A percentile compares a stretch with the other conserved stretches of the same genome.
Conservation (phyloP, 257 asterid genomes). For the Datura wrightii region DNA sequence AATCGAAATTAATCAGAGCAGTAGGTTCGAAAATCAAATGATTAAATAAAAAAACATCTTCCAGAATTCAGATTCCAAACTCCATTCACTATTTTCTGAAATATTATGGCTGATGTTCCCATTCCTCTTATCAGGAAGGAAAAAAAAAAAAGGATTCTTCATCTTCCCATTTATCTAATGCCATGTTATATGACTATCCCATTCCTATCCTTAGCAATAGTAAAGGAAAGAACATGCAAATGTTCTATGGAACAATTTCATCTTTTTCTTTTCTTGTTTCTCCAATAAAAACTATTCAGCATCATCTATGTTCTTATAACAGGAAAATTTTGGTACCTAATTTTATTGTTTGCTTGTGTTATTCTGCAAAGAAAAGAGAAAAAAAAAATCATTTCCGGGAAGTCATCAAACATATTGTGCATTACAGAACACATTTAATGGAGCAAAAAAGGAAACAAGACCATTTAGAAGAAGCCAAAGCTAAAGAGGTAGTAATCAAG, state of each 20-base stretch:
- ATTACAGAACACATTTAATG: neutral
- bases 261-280: constrained; percentile 11
- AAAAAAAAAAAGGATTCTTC: constrained; percentile 26
- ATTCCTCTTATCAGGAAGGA: constrained; percentile 20
- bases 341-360: constrained; percentile 13
- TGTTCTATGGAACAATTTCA: constrained; percentile 22
- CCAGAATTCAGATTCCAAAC: constrained; percentile 40
- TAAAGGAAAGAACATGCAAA: constrained; percentile 29
- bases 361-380: neutral
- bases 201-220: constrained; percentile 29
- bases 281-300: neutral
- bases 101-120: constrained; percentile 31
- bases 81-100: constrained; percentile 36
- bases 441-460: neutral
- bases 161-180: constrained; percentile 39
- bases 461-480: constrained; percentile 12
- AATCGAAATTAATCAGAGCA: neutral
- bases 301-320: neutral
- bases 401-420: neutral
- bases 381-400: neutral
- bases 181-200: constrained; percentile 32
- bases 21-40: neutral
- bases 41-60: neutral
- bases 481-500: neutral
- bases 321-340: neutral